Base-by-base conservation (phyloP, 768 basidiomycete species). In the Dioszegia hungarica region DNA sequence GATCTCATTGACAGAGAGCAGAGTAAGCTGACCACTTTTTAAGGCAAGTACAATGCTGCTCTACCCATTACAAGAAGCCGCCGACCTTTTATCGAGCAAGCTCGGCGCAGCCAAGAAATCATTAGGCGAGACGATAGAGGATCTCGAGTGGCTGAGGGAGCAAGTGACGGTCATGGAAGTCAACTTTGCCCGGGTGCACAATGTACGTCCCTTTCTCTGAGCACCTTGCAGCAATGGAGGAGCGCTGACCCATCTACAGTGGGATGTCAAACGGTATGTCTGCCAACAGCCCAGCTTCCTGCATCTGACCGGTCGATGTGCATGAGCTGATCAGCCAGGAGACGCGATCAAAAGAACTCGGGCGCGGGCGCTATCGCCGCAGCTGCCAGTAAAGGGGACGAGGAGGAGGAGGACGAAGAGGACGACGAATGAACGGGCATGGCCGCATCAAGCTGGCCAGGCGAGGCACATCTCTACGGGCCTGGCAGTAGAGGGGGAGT, bases 21-120 rank as follows among this genome's bases (percentile, higher is more conserved):
- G 25, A 40, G 3, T 1, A 20, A 19, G 45, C 33, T 47, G 20
- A 39, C 49, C 47, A 36, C 28, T 11, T 3, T 6, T 19, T 25
- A 62, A 98, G 94, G 95, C 95, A 6, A 97, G 97, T 62, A 90
- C 93, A 1, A 97, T 98, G 94, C 80, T 99, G 1, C 89, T 91
- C 0, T 99, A 99, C 79, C 87, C 87, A 60, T 78, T 94, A 24
- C 81, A 84, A 0, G 84, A 83, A 15, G 95, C 95, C 1, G 82
- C 87, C 54, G 74, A 81, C 1, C 82, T 98, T 8, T 79, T 99
- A 0, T 76, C 81, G 54, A 81, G 83, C 24, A 97, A 97, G 76
- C 83, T 93, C 27, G 76, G 79, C 0, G 80, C 82, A 0, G 93
- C 93, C 0, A 82, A 89, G 69, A 78, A 77, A 12, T 83, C 80